phyloP scores from a whole-genome alignment of 306 rosid species.

The Fagus sylvatica region DNA sequence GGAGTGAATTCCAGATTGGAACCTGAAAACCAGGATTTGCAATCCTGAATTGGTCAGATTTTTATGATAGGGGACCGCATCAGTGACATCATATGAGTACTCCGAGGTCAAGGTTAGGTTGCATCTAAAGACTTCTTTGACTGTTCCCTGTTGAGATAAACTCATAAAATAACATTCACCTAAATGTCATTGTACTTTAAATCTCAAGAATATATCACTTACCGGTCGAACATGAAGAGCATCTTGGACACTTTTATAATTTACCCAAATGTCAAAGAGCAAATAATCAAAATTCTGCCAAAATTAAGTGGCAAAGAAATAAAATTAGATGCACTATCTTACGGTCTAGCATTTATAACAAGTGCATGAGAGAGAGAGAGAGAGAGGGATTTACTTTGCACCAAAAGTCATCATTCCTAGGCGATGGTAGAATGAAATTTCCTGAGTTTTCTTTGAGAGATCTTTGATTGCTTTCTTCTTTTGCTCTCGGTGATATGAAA shows the following conservation, averaged over 20 bases:
- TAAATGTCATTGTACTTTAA: background rate
- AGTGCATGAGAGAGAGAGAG: background rate
- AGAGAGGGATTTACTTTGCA: background rate
- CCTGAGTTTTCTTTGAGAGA: constrained; percentile 1
- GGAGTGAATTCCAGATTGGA: background rate
- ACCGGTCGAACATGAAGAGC: constrained; percentile 29
- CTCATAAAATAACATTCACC: background rate
- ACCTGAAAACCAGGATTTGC: constrained; percentile 29
- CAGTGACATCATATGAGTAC: constrained; percentile 1
- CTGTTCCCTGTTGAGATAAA: constrained; percentile 20
- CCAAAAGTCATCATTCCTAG: background rate
- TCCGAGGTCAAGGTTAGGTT: constrained; percentile 5
- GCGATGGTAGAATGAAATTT: background rate
- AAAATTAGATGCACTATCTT: background rate
- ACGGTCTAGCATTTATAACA: background rate
- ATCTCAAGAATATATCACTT: background rate
- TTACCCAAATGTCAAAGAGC: constrained; percentile 10
- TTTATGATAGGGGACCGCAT: constrained; percentile 8
- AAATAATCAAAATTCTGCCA: constrained; percentile 24
- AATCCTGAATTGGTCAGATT: constrained; percentile 17
- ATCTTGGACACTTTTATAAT: constrained; percentile 16
- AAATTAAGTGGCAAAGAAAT: background rate
- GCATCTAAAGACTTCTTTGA: constrained; percentile 20
- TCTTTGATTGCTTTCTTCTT: constrained; percentile 18
- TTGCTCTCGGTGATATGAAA: constrained; percentile 19